Evolutionary conservation across 169 alveolate genomes (phyloP), one percentile per base, ranked within the genome.

Genomic region (Plasmodium sp.): DNA sequence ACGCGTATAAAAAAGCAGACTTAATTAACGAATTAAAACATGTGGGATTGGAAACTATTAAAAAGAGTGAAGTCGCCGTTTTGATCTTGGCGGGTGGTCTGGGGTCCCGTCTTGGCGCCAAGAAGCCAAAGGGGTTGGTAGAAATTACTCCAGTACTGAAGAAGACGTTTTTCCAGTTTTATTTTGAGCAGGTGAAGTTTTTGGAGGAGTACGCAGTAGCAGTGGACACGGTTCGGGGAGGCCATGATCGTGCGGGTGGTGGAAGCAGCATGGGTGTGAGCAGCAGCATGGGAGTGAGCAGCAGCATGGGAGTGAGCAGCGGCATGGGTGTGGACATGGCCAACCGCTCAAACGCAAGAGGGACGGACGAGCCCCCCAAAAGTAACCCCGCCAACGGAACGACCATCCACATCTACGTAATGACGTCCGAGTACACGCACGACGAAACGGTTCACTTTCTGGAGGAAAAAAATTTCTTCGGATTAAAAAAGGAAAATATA

Each of bases 41-140:
- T 36, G 39, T 82, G 58, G 95, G 95, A 9, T 18, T 92, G 92
- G 48, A 73, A 54, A 31, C 58, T 51, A 82, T 96, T 84, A 77
- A 75, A 27, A 79, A 39, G 41, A 95, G 96, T 48, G 83, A 92
- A 45, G 95, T 73, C 9, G 96, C 97, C 36, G 93, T 96, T 51
- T 79, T 96, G 75, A 92, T 96, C 54, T 95, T 96, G 73, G 94
- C 98, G 31, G 98, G 98, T 22, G 98, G 98, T 5, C 90, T 84
- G 71, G 96, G 96, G 4, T 92, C 97, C 39, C 41, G 98, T 5
- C 81, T 96, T 45, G 96, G 96, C 5, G 51, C 83, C 27, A 71
- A 71, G 36, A 74, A 84, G 16, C 94, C 96, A 5, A 96, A 96
- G 84, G 95, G 96, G 34, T 58, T 94, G 22, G 73, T 96, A 22